Percentiles rank a stretch among this genome's conserved stretches.
phyloP scores from a whole-genome alignment of 495 filamentous ascomycete genomes.

The Tuber microsphaerosporum region DNA sequence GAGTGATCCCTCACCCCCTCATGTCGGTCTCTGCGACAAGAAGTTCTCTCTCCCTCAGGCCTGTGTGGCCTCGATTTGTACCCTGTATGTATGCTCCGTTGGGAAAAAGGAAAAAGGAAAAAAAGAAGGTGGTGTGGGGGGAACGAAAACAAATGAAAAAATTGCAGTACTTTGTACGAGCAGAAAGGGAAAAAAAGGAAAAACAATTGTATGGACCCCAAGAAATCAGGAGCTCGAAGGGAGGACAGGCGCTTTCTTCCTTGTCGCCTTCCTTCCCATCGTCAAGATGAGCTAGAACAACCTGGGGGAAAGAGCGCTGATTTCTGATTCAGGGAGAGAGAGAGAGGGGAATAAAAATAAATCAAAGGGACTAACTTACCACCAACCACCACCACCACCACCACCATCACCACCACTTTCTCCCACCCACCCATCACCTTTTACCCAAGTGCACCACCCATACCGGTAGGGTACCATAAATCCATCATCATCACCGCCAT shows the following conservation, averaged over 20 bases:
- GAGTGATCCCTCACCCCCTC: conserved; percentile 1
- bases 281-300: conserved; percentile 2
- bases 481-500: background rate
- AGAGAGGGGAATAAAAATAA: conserved; percentile 1
- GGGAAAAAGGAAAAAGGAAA: background rate
- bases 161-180: background rate
- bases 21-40: background rate
- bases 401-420: background rate
- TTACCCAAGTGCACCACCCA: background rate
- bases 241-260: conserved; percentile 2
- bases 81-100: background rate
- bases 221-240: background rate
- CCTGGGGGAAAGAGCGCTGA: conserved; percentile 3
- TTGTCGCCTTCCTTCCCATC: background rate
- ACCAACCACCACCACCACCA: background rate
- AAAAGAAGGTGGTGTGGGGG: conserved; percentile 4
- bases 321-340: background rate
- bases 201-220: background rate
- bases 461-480: background rate
- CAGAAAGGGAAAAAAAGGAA: background rate
- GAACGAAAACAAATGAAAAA: conserved; percentile 1
- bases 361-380: background rate
- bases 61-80: conserved; percentile 3
- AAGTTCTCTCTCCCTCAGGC: background rate
- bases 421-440: background rate